phyloP scores from a whole-genome alignment of 768 basidiomycete genomes.

The Mycena chlorophos region DNA sequence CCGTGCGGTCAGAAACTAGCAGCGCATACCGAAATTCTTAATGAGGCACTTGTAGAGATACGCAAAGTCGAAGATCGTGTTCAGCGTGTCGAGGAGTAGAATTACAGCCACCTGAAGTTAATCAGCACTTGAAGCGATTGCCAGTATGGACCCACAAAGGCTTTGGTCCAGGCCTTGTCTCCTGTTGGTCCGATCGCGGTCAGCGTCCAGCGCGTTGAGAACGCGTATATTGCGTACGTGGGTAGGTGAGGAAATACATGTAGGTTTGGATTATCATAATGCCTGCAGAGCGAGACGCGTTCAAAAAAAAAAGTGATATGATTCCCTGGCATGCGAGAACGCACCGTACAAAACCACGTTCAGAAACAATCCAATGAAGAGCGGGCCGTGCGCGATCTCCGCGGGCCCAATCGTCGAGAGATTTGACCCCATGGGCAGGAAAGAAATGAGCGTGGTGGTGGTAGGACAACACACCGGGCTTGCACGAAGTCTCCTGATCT shows the following conservation, averaged over 20 bases:
- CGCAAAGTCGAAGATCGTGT: constrained; percentile 35
- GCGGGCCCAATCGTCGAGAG: no score
- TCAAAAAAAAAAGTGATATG: no score
- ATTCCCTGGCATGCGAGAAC: background rate
- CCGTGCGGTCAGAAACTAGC: background rate
- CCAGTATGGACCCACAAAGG: constrained; percentile 34
- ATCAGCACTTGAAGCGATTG: constrained; percentile 19
- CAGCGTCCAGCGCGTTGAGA: constrained; percentile 11
- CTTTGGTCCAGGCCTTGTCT: constrained; percentile 13
- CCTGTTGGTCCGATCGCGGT: constrained; percentile 25
- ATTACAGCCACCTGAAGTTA: constrained; percentile 5
- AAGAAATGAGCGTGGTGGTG: no score
- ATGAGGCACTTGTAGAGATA: constrained; percentile 40
- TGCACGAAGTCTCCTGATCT: no score
- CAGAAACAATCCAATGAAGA: constrained; percentile 36
- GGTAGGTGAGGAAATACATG: constrained; percentile 39
- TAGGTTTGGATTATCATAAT: constrained; percentile 35
- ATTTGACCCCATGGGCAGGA: no score
- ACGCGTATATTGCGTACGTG: constrained; percentile 7
- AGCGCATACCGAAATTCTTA: constrained; percentile 33
- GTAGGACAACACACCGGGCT: no score
- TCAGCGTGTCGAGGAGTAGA: constrained; percentile 41
- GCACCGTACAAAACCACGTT: constrained; percentile 37
- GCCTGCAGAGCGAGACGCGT: constrained; percentile 5
- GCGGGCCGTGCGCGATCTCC: constrained; percentile 32